phyloP scores from a whole-genome alignment of 2,329 filamentous ascomycete species.

The Cladorrhinum sp. region DNA sequence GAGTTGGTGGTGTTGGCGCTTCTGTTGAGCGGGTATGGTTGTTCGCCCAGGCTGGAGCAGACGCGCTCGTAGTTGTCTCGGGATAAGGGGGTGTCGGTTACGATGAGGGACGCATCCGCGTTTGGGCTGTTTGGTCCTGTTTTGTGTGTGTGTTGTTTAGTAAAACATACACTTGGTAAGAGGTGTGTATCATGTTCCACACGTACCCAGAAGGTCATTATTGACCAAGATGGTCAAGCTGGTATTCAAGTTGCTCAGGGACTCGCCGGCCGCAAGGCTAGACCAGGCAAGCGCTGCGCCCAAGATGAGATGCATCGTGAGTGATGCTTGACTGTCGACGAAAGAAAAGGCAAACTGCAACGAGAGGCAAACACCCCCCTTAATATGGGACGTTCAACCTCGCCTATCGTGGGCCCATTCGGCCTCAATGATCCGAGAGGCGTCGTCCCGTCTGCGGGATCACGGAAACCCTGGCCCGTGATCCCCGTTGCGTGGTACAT shows the following conservation, averaged over 20 bases:
- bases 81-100: constrained; percentile 32
- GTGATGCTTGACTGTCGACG: background rate
- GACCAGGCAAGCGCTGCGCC: constrained; percentile 7
- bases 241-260: constrained; percentile 35
- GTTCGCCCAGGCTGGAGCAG: constrained; percentile 39
- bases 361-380: background rate
- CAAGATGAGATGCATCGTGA: constrained; percentile 13
- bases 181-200: background rate
- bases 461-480: background rate
- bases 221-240: constrained; percentile 39
- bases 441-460: background rate
- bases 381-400: constrained; percentile 12
- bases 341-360: background rate
- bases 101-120: constrained; percentile 35
- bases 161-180: background rate
- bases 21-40: constrained; percentile 30
- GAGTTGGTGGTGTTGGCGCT: background rate
- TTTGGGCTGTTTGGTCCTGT: constrained; percentile 34
- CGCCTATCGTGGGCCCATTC: background rate
- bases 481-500: background rate
- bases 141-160: too few relatives aligned
- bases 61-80: constrained; percentile 28
- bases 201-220: constrained; percentile 41
- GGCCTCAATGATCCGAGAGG: background rate
- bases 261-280: constrained; percentile 26